These are phyloP conservation scores for Brachypodium distachyon DNA, from an alignment of 202 grass and related monocot species.

Conservation along the genomic window DNA sequence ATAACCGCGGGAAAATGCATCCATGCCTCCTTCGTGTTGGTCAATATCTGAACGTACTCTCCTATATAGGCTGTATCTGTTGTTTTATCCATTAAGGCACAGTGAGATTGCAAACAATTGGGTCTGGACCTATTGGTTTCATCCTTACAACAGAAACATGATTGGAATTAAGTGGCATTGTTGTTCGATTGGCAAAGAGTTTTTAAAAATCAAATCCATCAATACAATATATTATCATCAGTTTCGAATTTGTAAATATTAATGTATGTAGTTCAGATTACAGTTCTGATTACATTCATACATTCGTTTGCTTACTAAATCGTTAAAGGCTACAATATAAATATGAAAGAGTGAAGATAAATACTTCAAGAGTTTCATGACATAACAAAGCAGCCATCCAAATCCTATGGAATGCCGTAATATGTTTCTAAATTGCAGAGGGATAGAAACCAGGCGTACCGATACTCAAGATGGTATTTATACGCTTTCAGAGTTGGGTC, in stretches of 20 bases:
- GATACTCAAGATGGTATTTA: conserved; percentile 68
- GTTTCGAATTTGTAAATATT: neutral
- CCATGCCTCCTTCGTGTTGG: conserved; percentile 78
- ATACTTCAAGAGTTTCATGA: neutral
- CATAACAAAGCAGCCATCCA: neutral
- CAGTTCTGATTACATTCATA: neutral
- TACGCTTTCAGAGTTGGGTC: conserved; percentile 52
- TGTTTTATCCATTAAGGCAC: conserved; percentile 20
- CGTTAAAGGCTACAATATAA: neutral
- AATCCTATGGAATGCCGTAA: neutral
- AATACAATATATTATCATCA: neutral
- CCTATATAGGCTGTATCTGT: conserved; percentile 80
- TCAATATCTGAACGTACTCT: conserved; percentile 80
- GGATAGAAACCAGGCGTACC: conserved; percentile 39
- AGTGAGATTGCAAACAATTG: conserved; percentile 1
- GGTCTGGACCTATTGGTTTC: neutral
- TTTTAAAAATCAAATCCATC: neutral
- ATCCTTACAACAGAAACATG: neutral
- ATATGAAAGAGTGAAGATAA: neutral
- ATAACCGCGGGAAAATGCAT: conserved; percentile 83
- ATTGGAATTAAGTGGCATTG: neutral
- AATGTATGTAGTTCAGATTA: neutral
- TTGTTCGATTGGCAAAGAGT: neutral
- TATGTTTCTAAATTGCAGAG: neutral
- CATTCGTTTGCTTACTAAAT: neutral